A percentile compares a stretch with the other conserved stretches of the same genome.
phyloP scores from a whole-genome alignment of 495 filamentous ascomycete genomes.

The Annulohypoxylon stygium region DNA sequence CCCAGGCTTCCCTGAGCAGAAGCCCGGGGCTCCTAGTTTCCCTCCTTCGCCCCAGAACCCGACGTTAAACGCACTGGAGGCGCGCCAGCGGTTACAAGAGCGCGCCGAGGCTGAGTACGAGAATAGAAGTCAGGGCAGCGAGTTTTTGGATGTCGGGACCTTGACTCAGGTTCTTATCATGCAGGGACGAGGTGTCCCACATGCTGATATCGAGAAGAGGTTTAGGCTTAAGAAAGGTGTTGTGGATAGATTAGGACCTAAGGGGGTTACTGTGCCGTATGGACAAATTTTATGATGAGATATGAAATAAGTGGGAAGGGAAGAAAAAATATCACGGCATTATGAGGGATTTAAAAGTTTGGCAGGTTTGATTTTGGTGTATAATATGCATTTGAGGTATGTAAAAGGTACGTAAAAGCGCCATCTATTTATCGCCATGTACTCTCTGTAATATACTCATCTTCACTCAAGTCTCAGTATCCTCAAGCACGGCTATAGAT shows the following conservation, averaged over 20 bases:
- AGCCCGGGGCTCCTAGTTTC: slow-evolving; percentile 40
- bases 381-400: slow-evolving; percentile 40
- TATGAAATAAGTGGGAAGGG: not conserved
- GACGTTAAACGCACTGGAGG: slow-evolving; percentile 59
- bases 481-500: slow-evolving; percentile 21
- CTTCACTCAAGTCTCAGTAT: not conserved
- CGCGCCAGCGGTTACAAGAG: slow-evolving; percentile 54
- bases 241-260: slow-evolving; percentile 54
- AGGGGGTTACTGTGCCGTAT: slow-evolving; percentile 46
- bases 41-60: slow-evolving; percentile 52
- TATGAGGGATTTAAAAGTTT: not conserved
- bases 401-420: slow-evolving; percentile 41
- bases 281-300: slow-evolving; percentile 3
- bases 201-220: slow-evolving; percentile 54
- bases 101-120: slow-evolving; percentile 56
- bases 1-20: slow-evolving; percentile 27
- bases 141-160: slow-evolving; percentile 58
- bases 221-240: slow-evolving; percentile 57
- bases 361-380: slow-evolving; percentile 3
- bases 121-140: slow-evolving; percentile 49
- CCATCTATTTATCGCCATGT: slow-evolving; percentile 31
- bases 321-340: slow-evolving; percentile 6
- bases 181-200: slow-evolving; percentile 47
- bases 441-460: slow-evolving; percentile 34
- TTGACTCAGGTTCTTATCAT: slow-evolving; percentile 55